phyloP scores from a whole-genome alignment of 306 rosid species.

The Leucaena leucocephala region DNA sequence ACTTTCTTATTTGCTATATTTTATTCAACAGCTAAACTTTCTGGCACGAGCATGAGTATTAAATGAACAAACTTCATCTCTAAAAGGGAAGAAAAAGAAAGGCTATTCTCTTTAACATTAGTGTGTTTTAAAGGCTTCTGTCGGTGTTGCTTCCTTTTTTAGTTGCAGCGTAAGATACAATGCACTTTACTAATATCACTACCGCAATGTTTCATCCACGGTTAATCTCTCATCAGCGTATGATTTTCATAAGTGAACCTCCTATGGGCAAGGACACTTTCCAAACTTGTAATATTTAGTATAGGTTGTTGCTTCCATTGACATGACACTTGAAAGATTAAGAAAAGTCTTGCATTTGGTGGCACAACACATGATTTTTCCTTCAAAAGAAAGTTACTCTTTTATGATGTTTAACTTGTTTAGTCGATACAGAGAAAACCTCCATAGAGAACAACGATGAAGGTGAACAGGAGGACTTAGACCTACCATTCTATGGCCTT shows the following conservation, averaged over 20 bases:
- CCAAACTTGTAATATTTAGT: background rate
- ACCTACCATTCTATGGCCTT: slow-evolving; percentile 44
- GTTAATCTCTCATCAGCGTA: too few species aligned
- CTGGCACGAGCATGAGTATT: background rate
- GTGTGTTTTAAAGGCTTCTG: too few species aligned
- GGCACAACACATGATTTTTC: background rate
- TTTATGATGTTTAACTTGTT: background rate
- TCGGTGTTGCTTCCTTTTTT: too few species aligned
- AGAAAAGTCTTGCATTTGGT: background rate
- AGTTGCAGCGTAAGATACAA: background rate
- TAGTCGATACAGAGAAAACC: background rate
- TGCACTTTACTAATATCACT: background rate
- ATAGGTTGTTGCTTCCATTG: background rate
- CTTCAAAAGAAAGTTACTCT: background rate
- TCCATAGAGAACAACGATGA: slow-evolving; percentile 11
- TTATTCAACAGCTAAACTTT: background rate
- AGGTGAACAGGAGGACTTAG: slow-evolving; percentile 47
- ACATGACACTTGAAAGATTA: background rate
- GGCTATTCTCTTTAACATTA: too few species aligned
- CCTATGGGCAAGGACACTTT: too few species aligned
- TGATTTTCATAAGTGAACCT: background rate
- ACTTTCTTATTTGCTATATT: background rate
- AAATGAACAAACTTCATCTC: background rate
- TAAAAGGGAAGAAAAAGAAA: too few species aligned
- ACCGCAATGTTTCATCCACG: background rate